Evolutionary conservation across 331 rosid genomes (phyloP).

Genomic region (Malus hybrid): DNA sequence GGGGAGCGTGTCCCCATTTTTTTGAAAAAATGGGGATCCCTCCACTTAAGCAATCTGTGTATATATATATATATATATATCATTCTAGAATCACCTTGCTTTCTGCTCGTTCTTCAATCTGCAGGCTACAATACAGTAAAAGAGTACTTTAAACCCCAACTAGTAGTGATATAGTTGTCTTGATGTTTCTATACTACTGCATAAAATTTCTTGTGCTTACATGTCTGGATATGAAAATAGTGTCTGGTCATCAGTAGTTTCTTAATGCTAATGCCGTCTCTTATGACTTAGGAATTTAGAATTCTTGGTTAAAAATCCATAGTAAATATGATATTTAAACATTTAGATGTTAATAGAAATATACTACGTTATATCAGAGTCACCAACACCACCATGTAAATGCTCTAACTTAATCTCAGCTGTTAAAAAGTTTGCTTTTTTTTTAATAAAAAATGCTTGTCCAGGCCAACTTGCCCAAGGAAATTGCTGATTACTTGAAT

Average conservation of each 20-base stretch:
- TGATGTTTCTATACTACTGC: not conserved
- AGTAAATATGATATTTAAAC: not conserved
- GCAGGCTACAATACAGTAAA: not conserved
- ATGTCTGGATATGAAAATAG: not conserved
- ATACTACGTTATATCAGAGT: no score
- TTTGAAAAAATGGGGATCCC: no score
- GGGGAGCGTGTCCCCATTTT: no score
- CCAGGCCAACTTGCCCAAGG: conserved; percentile 99
- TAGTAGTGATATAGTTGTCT: not conserved
- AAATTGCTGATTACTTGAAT: conserved; percentile 94
- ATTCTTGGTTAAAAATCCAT: not conserved
- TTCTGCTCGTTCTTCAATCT: not conserved
- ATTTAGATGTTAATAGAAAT: not conserved
- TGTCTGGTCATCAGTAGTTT: not conserved
- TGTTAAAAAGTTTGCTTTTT: not conserved
- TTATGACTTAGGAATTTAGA: not conserved
- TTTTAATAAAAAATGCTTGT: conserved; percentile 17
- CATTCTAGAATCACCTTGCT: not conserved
- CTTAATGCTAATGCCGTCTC: not conserved
- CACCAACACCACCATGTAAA: no score
- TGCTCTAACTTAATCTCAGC: not conserved
- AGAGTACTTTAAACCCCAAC: not conserved
- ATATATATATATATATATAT: not conserved
- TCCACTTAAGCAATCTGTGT: no score
- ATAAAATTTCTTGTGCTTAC: not conserved